Evolutionary conservation across 805 yeast species (phyloP).

Genomic region (Wickerhamomyces subpelliculosus): DNA sequence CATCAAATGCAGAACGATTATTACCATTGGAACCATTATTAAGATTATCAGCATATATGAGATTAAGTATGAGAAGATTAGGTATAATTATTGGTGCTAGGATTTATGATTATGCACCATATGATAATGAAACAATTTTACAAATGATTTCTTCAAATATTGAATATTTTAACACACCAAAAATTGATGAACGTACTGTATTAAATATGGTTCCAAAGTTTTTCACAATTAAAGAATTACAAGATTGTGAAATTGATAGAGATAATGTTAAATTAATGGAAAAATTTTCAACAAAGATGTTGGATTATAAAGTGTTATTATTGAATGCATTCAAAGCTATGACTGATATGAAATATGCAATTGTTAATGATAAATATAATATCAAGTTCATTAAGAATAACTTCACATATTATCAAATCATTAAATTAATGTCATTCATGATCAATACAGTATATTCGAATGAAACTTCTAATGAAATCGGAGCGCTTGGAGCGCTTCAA

Average conservation of each 20-base stretch:
- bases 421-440: no score
- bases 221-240: background rate
- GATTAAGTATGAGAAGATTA: background rate
- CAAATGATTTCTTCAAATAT: background rate
- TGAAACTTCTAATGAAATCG: no score
- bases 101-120: background rate
- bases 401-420: no score
- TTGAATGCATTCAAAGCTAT: no score
- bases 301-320: background rate
- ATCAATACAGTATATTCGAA: no score
- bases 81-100: background rate
- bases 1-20: background rate
- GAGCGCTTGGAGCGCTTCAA: no score
- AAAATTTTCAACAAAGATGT: background rate
- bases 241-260: background rate
- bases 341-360: no score
- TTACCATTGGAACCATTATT: background rate
- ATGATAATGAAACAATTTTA: background rate
- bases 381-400: no score
- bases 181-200: background rate
- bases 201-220: background rate
- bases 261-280: background rate
- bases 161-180: background rate
- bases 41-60: background rate
- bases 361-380: no score